Evolutionary conservation across 164 flowering plant genomes (phyloP), one percentile per base, ranked within the genome.

Genomic region (Taxillus chinensis): DNA sequence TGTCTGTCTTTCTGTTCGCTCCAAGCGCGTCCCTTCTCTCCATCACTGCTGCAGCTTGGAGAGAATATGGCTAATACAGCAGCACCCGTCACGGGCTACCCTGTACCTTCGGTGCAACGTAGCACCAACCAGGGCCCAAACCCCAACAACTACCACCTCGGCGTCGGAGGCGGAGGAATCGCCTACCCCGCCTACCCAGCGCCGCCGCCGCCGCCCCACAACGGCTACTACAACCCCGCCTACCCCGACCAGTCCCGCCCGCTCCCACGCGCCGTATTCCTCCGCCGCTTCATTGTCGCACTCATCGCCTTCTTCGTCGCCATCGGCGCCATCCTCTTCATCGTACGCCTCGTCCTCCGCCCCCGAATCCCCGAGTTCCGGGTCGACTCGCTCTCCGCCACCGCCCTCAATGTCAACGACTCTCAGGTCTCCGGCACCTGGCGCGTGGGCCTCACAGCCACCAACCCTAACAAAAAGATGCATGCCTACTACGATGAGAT

Each of bases 361-460:
- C 54, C 54, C 54, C 54, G 54, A 16, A 0, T 51, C 54, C 54
- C 54, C 54, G 54, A 51, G 27, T 51, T 51, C 54, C 54, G 54
- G 15, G 54, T 51, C 54, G 54, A 51, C 27, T 51, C 54, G 5
- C 7, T 51, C 54, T 14, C 54, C 54, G 54, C 27, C 54, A 15
- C 54, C 54, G 54, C 27, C 54, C 15, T 51, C 54, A 51, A 51
- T 17, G 7, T 51, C 54, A 6, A 6, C 46, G 46, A 0, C 27
- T 15, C 54, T 27, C 54, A 15, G 27, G 54, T 51, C 54, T 4
- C 54, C 54, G 54, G 54, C 4, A 15, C n/a, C 17, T 51, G 17
- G 27, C 6, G 15, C 54, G 54, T 51, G 7, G 54, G 7, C 27
- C 8, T 51, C 54, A 51, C 54, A 27, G 54, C 15, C 27, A 4